These are phyloP conservation scores for Penicillium egyptiacum DNA, from an alignment of 495 filamentous ascomycete species.

Conservation along the genomic window DNA sequence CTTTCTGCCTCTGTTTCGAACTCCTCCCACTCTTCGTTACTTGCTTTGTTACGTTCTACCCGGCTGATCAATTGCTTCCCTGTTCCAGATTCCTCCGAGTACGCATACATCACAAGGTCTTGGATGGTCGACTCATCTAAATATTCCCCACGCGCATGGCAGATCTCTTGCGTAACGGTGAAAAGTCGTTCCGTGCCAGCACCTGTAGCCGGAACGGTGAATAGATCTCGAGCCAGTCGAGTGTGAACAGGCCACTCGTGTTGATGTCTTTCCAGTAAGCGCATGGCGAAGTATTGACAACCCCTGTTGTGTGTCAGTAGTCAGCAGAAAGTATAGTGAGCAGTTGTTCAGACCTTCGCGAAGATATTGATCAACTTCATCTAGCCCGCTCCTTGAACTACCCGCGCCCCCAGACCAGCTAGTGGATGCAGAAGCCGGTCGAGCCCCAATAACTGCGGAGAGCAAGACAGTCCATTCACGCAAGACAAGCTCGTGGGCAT, in stretches of 20 bases:
- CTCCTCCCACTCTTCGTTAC: not conserved
- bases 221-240: not conserved
- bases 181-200: no score
- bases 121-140: no score
- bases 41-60: not conserved
- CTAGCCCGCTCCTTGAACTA: not conserved
- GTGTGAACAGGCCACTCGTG: not conserved
- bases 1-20: not conserved
- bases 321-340: not conserved
- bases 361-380: slow-evolving; percentile 2
- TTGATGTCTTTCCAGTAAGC: slow-evolving; percentile 1
- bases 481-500: not conserved
- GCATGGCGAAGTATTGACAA: not conserved
- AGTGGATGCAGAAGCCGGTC: not conserved
- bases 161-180: no score
- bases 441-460: slow-evolving; percentile 1
- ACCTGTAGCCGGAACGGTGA: no score
- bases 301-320: not conserved
- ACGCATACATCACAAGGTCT: not conserved
- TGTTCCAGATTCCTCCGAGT: not conserved
- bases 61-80: not conserved
- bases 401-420: slow-evolving; percentile 4
- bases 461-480: slow-evolving; percentile 7
- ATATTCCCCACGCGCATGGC: no score
- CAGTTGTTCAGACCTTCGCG: not conserved